These are phyloP conservation scores for Chenopodium berlandieri DNA, from an alignment of 148 eudicot genomes.

Conservation along the genomic window DNA sequence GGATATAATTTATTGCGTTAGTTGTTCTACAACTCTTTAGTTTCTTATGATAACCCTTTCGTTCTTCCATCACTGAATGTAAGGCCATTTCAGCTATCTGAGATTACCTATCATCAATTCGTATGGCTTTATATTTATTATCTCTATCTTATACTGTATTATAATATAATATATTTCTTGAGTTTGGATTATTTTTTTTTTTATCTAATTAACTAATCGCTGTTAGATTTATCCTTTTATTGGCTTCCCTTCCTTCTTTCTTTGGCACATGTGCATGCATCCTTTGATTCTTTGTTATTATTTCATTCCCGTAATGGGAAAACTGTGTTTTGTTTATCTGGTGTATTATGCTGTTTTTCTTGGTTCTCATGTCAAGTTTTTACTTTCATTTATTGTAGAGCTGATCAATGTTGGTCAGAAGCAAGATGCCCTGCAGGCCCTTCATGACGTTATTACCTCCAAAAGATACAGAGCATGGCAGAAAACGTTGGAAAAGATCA, in stretches of 20 bases:
- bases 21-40: not conserved
- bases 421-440: conserved; percentile 78
- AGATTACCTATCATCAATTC: not conserved
- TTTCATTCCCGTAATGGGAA: not conserved
- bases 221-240: not conserved
- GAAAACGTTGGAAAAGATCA: conserved; percentile 72
- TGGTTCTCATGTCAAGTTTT: not conserved
- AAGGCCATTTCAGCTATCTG: not conserved
- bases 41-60: too few relatives aligned
- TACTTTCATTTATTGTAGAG: conserved; percentile 43
- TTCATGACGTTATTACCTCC: conserved; percentile 80
- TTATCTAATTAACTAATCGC: not conserved
- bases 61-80: not conserved
- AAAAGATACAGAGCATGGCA: conserved; percentile 88
- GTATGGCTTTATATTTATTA: not conserved
- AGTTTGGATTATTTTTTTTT: too few relatives aligned
- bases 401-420: conserved; percentile 88
- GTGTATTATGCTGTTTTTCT: not conserved
- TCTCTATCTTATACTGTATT: too few relatives aligned
- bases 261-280: not conserved
- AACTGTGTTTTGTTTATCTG: not conserved
- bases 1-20: not conserved
- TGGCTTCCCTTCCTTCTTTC: not conserved
- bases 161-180: too few relatives aligned
- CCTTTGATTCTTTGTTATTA: not conserved